Evolutionary conservation across 176 grass and related monocot species (phyloP).

Genomic region (Oryza punctata): DNA sequence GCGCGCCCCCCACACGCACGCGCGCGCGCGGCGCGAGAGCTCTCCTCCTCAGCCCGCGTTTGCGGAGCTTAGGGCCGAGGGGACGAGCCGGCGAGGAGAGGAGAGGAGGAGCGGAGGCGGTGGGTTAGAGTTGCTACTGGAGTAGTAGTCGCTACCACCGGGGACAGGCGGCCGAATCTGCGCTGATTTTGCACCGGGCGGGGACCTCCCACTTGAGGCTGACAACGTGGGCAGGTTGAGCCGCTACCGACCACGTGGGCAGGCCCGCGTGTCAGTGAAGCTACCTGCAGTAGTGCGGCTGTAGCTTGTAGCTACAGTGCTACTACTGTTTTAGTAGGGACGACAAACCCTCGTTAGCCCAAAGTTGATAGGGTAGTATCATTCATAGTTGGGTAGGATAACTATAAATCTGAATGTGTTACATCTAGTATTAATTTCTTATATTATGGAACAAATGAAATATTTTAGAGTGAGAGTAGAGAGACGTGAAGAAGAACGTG

Average conservation of each 20-base stretch:
- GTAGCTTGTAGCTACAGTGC: neutral
- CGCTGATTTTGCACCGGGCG: no score
- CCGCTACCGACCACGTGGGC: neutral
- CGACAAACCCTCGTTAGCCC: no score
- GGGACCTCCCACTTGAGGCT: no score
- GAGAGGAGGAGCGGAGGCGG: neutral
- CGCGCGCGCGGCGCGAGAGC: neutral
- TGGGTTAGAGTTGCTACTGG: neutral
- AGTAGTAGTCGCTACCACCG: neutral
- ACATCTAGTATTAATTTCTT: no score
- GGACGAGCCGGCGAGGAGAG: neutral
- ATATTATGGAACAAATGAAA: no score
- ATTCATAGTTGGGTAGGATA: no score
- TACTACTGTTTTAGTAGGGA: no score
- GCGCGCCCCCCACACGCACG: neutral
- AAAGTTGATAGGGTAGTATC: no score
- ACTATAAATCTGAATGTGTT: no score
- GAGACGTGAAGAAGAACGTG: no score
- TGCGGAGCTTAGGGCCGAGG: neutral
- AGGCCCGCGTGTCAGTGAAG: neutral
- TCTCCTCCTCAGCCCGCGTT: neutral
- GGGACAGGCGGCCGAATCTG: neutral
- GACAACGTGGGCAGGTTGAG: neutral
- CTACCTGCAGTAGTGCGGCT: neutral
- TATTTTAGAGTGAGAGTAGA: no score